Evolutionary conservation across 2,329 filamentous ascomycete species (phyloP), one percentile per base, ranked within the genome.

Genomic region (Triangularia setosa): DNA sequence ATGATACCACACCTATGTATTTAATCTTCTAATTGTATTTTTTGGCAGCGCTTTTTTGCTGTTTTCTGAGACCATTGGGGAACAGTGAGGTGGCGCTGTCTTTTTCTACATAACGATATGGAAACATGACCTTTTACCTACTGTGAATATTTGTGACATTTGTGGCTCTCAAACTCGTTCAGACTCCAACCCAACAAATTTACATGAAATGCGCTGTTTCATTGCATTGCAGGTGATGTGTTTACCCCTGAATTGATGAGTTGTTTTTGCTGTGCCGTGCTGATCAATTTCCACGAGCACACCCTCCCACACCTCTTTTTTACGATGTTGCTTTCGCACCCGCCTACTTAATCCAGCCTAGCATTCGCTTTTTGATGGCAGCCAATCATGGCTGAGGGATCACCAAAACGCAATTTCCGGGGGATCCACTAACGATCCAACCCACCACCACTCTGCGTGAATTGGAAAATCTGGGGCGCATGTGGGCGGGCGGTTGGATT

Each of bases 11-110:
- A 55, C 74, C 76, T 73, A 74, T 76, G 74, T 80, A 79, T 72
- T 75, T 82, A 81, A 81, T 79, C 69, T 80, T 80, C 77, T 82
- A 83, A 82, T 82, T 73, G 71, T 69, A 72, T 72, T 73, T 71
- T 67, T 67, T 71, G 68, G 33, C 30, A 21, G 52, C 23, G 18
- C 21, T 53, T 55, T 16, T 55, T 55, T 55, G 52, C 52, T 55
- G 40, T 48, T 48, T 48, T 18, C 24, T 55, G 23, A 53, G 14
- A 25, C 14, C 21, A 12, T 23, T 55, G 2, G 52, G 12, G 23
- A 25, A 55, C 21, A 55, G 25, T 55, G 21, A 21, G 9, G n/a
- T n/a, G 25, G 24, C 48, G 25, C 52, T 55, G 52, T 55, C 52
- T 55, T 55, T 55, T 55, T 55, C 24, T 55, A 55, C 52, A 55